These are phyloP conservation scores for Cryptosporidium andersoni DNA, from an alignment of 169 alveolate genomes.

Conservation along the genomic window DNA sequence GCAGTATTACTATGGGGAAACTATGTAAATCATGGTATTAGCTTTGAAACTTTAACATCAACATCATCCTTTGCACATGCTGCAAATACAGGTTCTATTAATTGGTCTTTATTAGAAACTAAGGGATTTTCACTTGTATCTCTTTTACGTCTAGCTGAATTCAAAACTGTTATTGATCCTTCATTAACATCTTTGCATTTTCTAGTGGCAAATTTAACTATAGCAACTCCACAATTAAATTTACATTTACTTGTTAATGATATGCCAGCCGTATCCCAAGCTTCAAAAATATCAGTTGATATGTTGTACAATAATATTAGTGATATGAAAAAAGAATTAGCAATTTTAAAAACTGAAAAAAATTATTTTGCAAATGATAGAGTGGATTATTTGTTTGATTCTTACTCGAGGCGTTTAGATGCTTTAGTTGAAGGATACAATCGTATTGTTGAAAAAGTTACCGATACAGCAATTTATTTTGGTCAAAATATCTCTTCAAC, in stretches of 20 bases:
- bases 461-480: constrained; percentile 60
- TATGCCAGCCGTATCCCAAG: constrained; percentile 61
- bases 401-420: constrained; percentile 62
- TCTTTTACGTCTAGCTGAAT: constrained; percentile 72
- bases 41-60: constrained; percentile 10
- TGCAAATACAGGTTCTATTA: constrained; percentile 42
- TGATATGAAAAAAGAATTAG: constrained; percentile 63
- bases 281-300: constrained; percentile 65
- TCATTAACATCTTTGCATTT: constrained; percentile 74
- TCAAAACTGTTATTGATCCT: constrained; percentile 74
- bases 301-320: constrained; percentile 29
- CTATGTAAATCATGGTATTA: constrained; percentile 76
- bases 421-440: constrained; percentile 63
- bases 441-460: constrained; percentile 65
- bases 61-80: constrained; percentile 52
- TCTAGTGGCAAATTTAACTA: constrained; percentile 71
- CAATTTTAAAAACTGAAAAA: constrained; percentile 36
- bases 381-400: constrained; percentile 62
- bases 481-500: constrained; percentile 56
- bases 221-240: constrained; percentile 27
- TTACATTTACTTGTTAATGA: constrained; percentile 29
- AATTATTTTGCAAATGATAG: constrained; percentile 57
- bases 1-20: constrained; percentile 76
- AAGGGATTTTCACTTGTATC: constrained; percentile 73
- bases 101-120: constrained; percentile 71